Evolutionary conservation across 108 stramenopile species (phyloP), one percentile per base, ranked within the genome.

Genomic region (Cyclotella baltica): DNA sequence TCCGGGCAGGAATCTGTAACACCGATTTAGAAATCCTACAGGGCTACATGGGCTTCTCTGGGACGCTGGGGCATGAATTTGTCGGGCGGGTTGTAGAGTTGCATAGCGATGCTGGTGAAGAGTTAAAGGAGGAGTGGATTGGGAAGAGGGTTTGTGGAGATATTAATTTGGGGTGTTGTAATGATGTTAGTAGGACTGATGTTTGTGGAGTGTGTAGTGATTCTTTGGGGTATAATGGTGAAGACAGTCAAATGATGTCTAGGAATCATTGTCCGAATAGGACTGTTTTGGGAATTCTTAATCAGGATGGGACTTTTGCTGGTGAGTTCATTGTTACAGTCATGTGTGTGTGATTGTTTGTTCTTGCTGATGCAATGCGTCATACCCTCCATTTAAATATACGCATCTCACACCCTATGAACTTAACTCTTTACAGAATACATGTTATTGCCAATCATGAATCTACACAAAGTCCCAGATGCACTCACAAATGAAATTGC

Each of bases 11-110:
- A 34, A 84, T 91, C 10, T 94, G 90, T 79, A 92, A 92, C 57
- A 94, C 90, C 10, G 93, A 91, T 62, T 69, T 94, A 57, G 93
- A 92, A 77, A 89, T 94, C 22, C 58, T 91, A 35, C 78, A 90
- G 67, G 93, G 90, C 25, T 94, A 93, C 84, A 93, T 89, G 88
- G 92, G 89, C 16, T 93, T 89, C 62, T 52, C 69, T 30, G 88
- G 92, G 15, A 81, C 86, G 9, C 68, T 90, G 62, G 92, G 92
- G 37, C 92, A 92, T 64, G 92, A 92, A 80, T 92, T 92, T 77
- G 92, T 92, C 15, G 92, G 92, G 18, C 36, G 81, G 28, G 92
- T 92, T 10, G 85, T 83, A 22, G 35, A 53, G 22, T 35, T 78
- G 19, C 71, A 73, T 63, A 64, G 33, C 20, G 33, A 63, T 55